Evolutionary conservation across 2,329 filamentous ascomycete genomes (phyloP), one percentile per base, ranked within the genome.

Genomic region (Colletotrichum phormii): DNA sequence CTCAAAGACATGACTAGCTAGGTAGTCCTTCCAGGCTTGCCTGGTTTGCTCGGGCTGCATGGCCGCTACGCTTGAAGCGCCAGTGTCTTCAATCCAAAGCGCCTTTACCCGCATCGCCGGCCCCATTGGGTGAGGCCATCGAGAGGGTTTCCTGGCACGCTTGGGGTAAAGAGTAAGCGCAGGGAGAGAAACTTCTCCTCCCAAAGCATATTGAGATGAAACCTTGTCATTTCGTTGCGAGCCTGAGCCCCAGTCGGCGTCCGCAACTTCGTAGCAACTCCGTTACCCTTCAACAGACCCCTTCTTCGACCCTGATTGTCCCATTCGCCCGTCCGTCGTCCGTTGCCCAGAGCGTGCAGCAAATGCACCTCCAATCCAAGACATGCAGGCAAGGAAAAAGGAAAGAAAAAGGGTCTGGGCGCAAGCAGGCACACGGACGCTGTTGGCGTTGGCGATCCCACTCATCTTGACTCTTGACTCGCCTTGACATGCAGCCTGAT

Each of bases 201-300:
- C 42, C 42, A 53, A 72, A 49, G n/a, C 60, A 55, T 57, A 60
- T 29, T 64, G 70, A 54, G 26, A 70, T 72, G 70, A 72, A 70
- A 72, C 70, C 66, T 61, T 60, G 60, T 72, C 33, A 72, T 72
- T 72, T 70, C 70, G 35, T 42, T 64, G 66, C 70, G 60, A 72
- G 65, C 70, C 60, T 33, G 35, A 54, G 51, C 33, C 31, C 33
- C 33, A 37, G 24, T 12, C 29, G 12, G 18, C 59, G 31, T 49
- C 42, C 8, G 42, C 18, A 49, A 49, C n/a, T 18, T 49, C 42
- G 42, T 18, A 49, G 42, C 42, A 22, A 49, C 42, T n/a, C 8
- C 42, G 18, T 49, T 49, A 35, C 24, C 59, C 59, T 54, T 26
- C 59, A n/a, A 46, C 58, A 29, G 31, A 35, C 57, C 59, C 59